Percentiles rank a stretch among this genome's conserved stretches.
These are phyloP conservation scores for Populus deltoides DNA, from an alignment of 345 rosid species.

Conservation along the genomic window DNA sequence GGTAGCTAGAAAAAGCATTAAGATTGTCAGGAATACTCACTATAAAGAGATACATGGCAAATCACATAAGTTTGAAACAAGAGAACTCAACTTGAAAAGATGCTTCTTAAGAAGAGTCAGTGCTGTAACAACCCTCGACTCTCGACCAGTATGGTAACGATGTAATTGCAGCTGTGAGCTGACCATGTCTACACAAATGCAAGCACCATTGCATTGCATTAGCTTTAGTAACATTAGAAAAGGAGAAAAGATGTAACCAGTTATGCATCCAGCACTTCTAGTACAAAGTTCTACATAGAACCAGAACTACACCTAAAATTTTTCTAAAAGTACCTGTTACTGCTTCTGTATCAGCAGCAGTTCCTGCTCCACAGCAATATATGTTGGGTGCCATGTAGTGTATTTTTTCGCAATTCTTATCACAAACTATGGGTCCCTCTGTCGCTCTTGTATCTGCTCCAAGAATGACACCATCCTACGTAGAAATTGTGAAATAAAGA, in stretches of 20 bases:
- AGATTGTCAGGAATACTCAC: constrained; percentile 23
- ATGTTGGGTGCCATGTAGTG: constrained; percentile 99
- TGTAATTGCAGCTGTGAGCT: constrained; percentile 82
- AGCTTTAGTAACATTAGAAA: background rate
- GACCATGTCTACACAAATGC: constrained; percentile 56
- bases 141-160: constrained; percentile 73
- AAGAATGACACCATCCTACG: constrained; percentile 86
- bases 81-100: constrained; percentile 56
- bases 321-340: constrained; percentile 60
- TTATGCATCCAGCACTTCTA: background rate
- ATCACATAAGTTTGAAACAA: background rate
- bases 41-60: background rate
- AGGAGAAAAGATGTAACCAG: background rate
- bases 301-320: background rate
- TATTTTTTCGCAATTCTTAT: constrained; percentile 97
- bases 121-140: constrained; percentile 76
- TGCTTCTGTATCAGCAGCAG: constrained; percentile 97
- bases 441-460: constrained; percentile 94
- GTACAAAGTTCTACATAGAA: background rate
- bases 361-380: constrained; percentile 97
- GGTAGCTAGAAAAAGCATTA: constrained; percentile 46
- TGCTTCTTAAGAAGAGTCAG: constrained; percentile 77
- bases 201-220: constrained; percentile 4
- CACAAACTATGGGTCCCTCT: constrained; percentile 95
- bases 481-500: background rate